Base-by-base conservation (phyloP, 768 basidiomycete genomes). In the Saitozyma sp. region DNA sequence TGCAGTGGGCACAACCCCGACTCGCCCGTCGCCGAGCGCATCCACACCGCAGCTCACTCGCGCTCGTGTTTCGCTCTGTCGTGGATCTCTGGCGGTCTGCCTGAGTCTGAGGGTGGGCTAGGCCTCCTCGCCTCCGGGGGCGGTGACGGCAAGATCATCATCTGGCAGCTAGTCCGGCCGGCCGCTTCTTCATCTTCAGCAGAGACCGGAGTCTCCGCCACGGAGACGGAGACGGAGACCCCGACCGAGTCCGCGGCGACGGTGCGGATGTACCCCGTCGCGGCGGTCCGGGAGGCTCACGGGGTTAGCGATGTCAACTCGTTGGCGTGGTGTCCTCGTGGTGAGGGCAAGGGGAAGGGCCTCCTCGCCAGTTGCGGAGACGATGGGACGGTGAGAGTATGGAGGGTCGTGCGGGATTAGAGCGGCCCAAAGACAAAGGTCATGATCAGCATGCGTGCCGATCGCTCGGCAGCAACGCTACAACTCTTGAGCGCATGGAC, bases 121-220 rank as follows among this genome's bases (percentile, higher is more conserved):
- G 95, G 95, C 0, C 88, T 92, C 86, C 76, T 98, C 10, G 92
- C 91, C 0, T 90, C 87, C 59, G 86, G 86, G 2, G 92, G 92
- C 0, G 86, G 91, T 0, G 96, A 99, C 75, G 96, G 94, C 0
- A 82, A 81, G 50, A 84, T 98, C 48, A 84, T 88, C 37, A 80
- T 98, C 7, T 95, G 90, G 88, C 86, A 90, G 63, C 79, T 97
- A 65, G 57, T 58, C 54, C 29, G 29, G 29, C 29, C 29, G 29
- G 29, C 5, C 29, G 29, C 29, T 29, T 29, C 29, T 29, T 29
- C 29, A 29, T 29, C 29, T 29, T 29, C 29, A 29, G 29, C 29
- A 29, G 56, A 46, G 8, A 11, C 67, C 50, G 38, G 50, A 37
- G 43, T 20, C 2, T n/a, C 54, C 19, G 49, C 17, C n/a, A 19